Conservation (phyloP, 1,284 basidiomycete species). For the Rhodotorula sp. region DNA sequence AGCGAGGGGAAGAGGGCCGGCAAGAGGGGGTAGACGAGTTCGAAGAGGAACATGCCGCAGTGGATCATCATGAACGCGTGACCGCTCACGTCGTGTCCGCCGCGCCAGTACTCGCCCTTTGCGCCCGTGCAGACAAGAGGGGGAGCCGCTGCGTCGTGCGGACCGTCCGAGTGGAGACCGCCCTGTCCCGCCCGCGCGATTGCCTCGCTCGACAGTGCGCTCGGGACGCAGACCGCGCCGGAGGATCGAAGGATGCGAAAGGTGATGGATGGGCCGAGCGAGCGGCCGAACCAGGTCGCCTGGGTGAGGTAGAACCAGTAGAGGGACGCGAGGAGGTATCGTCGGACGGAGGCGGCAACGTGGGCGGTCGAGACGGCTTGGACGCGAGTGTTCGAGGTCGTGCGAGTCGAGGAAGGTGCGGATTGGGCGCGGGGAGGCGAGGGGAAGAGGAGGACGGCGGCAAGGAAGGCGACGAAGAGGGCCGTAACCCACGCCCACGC, state of each 20-base stretch:
- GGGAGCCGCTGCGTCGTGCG: not conserved
- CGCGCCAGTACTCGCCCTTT: constrained; percentile 52
- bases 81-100: constrained; percentile 90
- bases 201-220: constrained; percentile 25
- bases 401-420: constrained; percentile 2
- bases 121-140: constrained; percentile 20
- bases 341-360: constrained; percentile 49
- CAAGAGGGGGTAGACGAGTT: constrained; percentile 33
- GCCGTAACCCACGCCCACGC: constrained; percentile 87
- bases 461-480: constrained; percentile 59
- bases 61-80: constrained; percentile 90
- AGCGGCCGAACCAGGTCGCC: constrained; percentile 65
- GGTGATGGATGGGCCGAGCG: constrained; percentile 69
- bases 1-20: constrained; percentile 44
- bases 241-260: constrained; percentile 71
- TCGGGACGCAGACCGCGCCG: constrained; percentile 73
- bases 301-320: constrained; percentile 61
- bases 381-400: not conserved
- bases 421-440: not conserved
- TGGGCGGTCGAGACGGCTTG: constrained; percentile 2
- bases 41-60: constrained; percentile 62
- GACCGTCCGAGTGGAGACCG: constrained; percentile 1
- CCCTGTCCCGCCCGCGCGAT: not conserved
- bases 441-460: constrained; percentile 54
- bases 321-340: constrained; percentile 65